Base-by-base conservation (phyloP, 2,329 filamentous ascomycete species). In the Penicillium sclerotiorum region DNA sequence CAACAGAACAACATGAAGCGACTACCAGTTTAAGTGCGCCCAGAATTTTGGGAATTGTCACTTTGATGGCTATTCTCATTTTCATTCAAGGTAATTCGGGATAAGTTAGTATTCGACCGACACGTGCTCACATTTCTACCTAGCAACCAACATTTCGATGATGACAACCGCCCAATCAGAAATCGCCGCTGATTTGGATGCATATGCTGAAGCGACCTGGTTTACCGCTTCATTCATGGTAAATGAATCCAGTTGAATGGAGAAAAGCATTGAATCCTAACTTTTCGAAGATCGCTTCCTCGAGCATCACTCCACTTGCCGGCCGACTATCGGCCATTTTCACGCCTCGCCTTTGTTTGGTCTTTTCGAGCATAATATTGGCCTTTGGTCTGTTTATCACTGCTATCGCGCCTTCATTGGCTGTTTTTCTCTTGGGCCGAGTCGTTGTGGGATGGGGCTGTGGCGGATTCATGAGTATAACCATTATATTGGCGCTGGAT, bases 141-240 rank as follows among this genome's bases (percentile, higher is more conserved):
- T 50, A 79, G 79, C 80, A 13, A 79, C 81, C 54, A 94, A 94
- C 63, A 89, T 92, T 72, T 89, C 86, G 11, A 85, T 90, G 59
- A 85, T 95, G 65, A 89, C 88, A 5, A 92, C 90, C 48, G 88
- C 87, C 1, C 90, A 94, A 71, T 89, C 86, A 7, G 78, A 78
- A 42, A 89, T 95, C 57, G 89, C 89, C 2, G 80, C 80, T 7
- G 89, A 93, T 57, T 76, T 95, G 2, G 78, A 89, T 69, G 83
- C 88, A 1, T 91, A 90, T 62, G 83, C 85, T 48, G 76, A 84
- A 47, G 85, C 84, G 28, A 88, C 84, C 68, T 95, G 89, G 89
- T 90, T 94, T 66, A 90, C 87, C 7, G 89, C 87, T 25, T 79
- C 86, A 2, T 95, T 90, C 65, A 77, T 94, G 67, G 74, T 77